Conservation (phyloP, 805 yeast species). For the Cephaloascus fragrans region DNA sequence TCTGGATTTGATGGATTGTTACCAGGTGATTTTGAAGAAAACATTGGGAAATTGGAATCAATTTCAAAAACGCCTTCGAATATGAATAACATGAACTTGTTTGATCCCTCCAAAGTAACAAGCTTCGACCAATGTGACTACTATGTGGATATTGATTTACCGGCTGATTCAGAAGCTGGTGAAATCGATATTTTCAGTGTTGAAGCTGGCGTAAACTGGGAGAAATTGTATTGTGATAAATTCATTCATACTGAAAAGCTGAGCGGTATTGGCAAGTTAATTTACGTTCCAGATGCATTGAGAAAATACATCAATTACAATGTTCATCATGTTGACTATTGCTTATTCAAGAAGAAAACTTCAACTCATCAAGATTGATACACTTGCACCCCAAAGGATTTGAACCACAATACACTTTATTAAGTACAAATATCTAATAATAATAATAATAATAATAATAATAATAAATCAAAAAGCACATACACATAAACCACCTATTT, state of each 20-base stretch:
- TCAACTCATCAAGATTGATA: neutral
- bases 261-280: constrained; percentile 40
- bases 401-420: no score
- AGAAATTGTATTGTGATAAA: constrained; percentile 31
- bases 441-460: no score
- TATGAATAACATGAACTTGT: constrained; percentile 70
- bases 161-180: constrained; percentile 31
- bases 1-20: constrained; percentile 81
- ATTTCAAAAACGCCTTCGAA: constrained; percentile 46
- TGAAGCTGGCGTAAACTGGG: constrained; percentile 27
- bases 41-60: constrained; percentile 5
- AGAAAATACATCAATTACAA: constrained; percentile 17
- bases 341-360: constrained; percentile 25
- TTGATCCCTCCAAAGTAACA: constrained; percentile 48
- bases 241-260: constrained; percentile 48
- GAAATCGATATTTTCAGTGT: constrained; percentile 20
- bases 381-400: neutral
- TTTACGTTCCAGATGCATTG: constrained; percentile 36
- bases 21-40: constrained; percentile 76
- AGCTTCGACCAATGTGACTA: constrained; percentile 51
- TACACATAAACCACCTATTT: constrained; percentile 19
- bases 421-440: no score
- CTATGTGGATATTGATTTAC: constrained; percentile 52
- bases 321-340: constrained; percentile 40
- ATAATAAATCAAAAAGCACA: neutral